Evolutionary conservation across 108 stramenopile genomes (phyloP).

Genomic region (Cyclostephanos invisitatus): DNA sequence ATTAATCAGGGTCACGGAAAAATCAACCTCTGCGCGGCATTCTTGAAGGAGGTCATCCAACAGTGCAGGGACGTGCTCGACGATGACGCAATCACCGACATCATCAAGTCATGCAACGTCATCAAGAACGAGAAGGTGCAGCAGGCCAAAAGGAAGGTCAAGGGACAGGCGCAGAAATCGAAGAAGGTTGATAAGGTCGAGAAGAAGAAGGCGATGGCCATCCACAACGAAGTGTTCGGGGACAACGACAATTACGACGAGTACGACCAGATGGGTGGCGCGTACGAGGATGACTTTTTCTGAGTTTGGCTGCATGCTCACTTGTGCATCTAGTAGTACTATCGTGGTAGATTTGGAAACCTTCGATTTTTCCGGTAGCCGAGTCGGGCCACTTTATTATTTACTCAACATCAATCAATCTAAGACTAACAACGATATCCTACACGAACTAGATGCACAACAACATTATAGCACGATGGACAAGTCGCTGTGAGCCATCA

Average conservation of each 20-base stretch:
- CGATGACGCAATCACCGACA: conserved; percentile 83
- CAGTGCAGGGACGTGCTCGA: conserved; percentile 86
- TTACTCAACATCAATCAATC: too few species aligned
- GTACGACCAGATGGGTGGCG: conserved; percentile 83
- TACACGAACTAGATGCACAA: too few species aligned
- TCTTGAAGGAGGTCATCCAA: conserved; percentile 78
- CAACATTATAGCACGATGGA: conserved; percentile 34
- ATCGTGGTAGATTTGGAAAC: too few species aligned
- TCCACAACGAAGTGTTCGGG: conserved; percentile 81
- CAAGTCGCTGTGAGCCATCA: conserved; percentile 43
- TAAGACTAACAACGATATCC: too few species aligned
- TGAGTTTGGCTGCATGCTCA: conserved; percentile 49
- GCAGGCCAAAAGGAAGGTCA: conserved; percentile 80
- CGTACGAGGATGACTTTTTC: conserved; percentile 89
- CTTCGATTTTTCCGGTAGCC: too few species aligned
- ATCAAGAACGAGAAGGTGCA: conserved; percentile 93
- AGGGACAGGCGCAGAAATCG: conserved; percentile 88
- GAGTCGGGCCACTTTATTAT: too few species aligned
- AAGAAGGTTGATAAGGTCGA: conserved; percentile 86
- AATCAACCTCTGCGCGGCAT: conserved; percentile 71
- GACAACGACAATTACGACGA: conserved; percentile 83
- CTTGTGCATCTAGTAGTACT: not conserved
- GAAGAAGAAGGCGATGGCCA: conserved; percentile 76
- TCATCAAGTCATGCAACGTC: conserved; percentile 88
- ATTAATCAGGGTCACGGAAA: conserved; percentile 85